Base-by-base conservation (phyloP, 1,284 basidiomycete genomes). In the Mycosarcoma maydis region DNA sequence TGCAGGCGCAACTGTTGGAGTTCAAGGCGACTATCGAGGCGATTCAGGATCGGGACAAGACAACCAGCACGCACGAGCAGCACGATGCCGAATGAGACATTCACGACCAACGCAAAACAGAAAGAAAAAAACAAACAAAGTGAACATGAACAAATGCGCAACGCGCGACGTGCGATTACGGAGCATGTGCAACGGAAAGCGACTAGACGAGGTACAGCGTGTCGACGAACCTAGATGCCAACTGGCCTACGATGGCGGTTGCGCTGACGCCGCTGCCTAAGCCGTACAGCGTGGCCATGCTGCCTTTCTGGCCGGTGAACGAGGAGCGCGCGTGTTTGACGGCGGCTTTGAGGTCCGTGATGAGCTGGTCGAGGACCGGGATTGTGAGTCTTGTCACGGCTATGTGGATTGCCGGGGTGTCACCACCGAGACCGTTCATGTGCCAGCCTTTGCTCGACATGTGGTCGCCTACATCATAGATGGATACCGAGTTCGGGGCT, bases 361-460 rank as follows among this genome's bases (percentile, higher is more conserved):
- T 86, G 72, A 94, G 90, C 38, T 86, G 86, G 68, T 93, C 90
- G 32, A 90, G 87, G 42, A 89, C 86, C 0, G 88, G 85, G 11
- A 94, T 86, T 39, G 91, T 95, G 69, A 94, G 83, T 9, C 88
- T 86, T 64, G 95, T 98, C 81, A 90, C 91, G 24, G 94, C 94
- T 73, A 98, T 92, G 83, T 98, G 96, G 40, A 98, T 86, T 11
- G 89, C 94, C 6, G 91, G 85, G 1, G 92, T 92, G 26, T 88
- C 78, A 26, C 78, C 86, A 41, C 85, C 86, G 49, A 98, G 82
- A 10, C 89, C 93, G 78, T 94, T 98, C 65, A 98, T 82, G 83
- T 95, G 92, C 93, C 93, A 80, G 11, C 83, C 83, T 27, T 75
- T 86, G 80, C 88, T 88, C 50, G 87, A 84, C 92, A 98, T 94